These are phyloP conservation scores for Calcarisporium arbuscula DNA, from an alignment of 2,329 filamentous ascomycete species.

Conservation along the genomic window DNA sequence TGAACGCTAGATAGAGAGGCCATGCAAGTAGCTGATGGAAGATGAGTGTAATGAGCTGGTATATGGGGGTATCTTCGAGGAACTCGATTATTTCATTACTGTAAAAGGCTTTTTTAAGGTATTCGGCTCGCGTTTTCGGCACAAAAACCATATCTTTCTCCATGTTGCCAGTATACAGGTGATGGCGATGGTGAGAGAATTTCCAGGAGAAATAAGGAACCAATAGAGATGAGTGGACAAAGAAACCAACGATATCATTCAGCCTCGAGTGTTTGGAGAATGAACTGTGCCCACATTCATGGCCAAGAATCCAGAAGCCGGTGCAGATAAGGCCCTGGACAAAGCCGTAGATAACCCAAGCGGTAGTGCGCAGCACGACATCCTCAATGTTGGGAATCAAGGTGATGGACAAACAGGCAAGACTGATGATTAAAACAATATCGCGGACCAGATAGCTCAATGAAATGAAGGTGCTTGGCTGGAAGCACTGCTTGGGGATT, in stretches of 20 bases:
- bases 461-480: constrained; percentile 55
- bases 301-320: constrained; percentile 63
- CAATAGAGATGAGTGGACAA: constrained; percentile 56
- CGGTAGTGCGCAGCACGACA: constrained; percentile 33
- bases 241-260: constrained; percentile 59
- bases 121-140: constrained; percentile 38
- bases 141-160: constrained; percentile 62
- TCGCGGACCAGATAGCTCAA: constrained; percentile 55
- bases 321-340: constrained; percentile 60
- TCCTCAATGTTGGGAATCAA: constrained; percentile 46
- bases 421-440: constrained; percentile 37
- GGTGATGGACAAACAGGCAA: constrained; percentile 44
- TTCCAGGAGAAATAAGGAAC: constrained; percentile 71
- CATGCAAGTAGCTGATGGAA: constrained; percentile 59
- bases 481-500: constrained; percentile 2
- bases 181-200: constrained; percentile 62
- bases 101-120: constrained; percentile 24
- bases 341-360: constrained; percentile 56
- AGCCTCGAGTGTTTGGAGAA: constrained; percentile 50
- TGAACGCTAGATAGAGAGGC: constrained; percentile 57
- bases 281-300: constrained; percentile 65
- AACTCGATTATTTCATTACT: constrained; percentile 43
- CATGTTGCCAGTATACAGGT: constrained; percentile 62
- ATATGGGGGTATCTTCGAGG: constrained; percentile 57
- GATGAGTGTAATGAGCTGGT: constrained; percentile 47